Base-by-base conservation (phyloP, 1,139 yeast genomes). In the Hansenula lynferdii region DNA sequence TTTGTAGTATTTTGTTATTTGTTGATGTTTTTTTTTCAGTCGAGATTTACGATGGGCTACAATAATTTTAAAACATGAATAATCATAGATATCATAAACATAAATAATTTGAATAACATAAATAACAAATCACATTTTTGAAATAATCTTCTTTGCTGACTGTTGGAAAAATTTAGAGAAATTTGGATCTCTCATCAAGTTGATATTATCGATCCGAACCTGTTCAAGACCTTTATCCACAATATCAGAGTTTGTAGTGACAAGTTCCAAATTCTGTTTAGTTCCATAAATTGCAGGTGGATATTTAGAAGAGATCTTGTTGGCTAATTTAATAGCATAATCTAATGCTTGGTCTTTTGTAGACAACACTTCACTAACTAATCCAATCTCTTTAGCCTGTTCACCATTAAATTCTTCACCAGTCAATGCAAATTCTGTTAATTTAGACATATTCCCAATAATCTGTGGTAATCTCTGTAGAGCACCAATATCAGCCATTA, bases 401-500 rank as follows among this genome's bases (percentile, higher is more conserved):
- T 67, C 63, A 5, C 77, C 72, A 17, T 62, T 61, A 44, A 80
- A 83, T 22, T 62, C 58, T 31, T 74, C 73, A 8, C 85, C 94
- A 1, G 89, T 79, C 48, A 78, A 69, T 2, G 84, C 77, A 41
- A 77, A 62, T 48, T 82, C 85, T 56, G 72, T 71, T 47, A 82
- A 61, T 65, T 76, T 69, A 9, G 87, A 79, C 26, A 67, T 62
- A 57, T 80, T 82, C 38, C 72, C 73, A 20, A 73, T 72, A 2
- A 80, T 41, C 20, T 58, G 56, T 6, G 87, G 84, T 43, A 83
- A 55, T 55, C 94, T 69, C 61, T 85, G 92, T 45, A 84, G 65
- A 1, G 85, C 70, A 11, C 95, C 95, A 49, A 85, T 82, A 56
- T 85, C 95, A 3, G 95, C 90, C 23, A 86, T 74, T 58, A 85